Conservation (phyloP, 2,329 filamentous ascomycete species). For the Talaromyces funiculosus region DNA sequence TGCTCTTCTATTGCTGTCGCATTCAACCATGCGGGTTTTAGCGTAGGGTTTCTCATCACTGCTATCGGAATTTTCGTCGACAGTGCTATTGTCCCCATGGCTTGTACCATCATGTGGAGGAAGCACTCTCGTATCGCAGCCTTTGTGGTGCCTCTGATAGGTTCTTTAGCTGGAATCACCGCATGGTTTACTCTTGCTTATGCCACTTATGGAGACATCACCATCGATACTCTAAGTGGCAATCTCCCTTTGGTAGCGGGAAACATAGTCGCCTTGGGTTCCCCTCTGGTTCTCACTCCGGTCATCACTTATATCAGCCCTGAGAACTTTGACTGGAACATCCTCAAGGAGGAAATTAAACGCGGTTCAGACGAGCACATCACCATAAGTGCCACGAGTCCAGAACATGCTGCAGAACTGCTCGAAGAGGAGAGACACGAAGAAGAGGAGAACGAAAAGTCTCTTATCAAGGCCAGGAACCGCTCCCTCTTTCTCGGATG, state of each 20-base stretch:
- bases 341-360: background rate
- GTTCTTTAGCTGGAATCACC: conserved; percentile 39
- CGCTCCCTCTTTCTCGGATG: background rate
- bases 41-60: conserved; percentile 45
- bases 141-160: conserved; percentile 34
- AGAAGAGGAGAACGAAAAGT: background rate
- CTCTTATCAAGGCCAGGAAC: background rate
- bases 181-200: conserved; percentile 43
- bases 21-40: conserved; percentile 46
- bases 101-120: conserved; percentile 42
- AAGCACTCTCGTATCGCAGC: conserved; percentile 43
- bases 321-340: background rate
- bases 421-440: background rate
- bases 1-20: conserved; percentile 46
- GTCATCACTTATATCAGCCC: background rate
- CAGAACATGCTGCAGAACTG: background rate
- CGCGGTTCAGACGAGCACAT: background rate
- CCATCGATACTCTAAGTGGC: conserved; percentile 22
- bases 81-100: conserved; percentile 43
- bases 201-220: conserved; percentile 36
- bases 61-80: conserved; percentile 40
- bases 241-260: background rate
- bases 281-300: background rate
- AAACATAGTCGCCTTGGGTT: background rate
- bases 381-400: background rate